These are phyloP conservation scores for Stephania cephalantha DNA, from an alignment of 164 flowering plant genomes.

Conservation along the genomic window DNA sequence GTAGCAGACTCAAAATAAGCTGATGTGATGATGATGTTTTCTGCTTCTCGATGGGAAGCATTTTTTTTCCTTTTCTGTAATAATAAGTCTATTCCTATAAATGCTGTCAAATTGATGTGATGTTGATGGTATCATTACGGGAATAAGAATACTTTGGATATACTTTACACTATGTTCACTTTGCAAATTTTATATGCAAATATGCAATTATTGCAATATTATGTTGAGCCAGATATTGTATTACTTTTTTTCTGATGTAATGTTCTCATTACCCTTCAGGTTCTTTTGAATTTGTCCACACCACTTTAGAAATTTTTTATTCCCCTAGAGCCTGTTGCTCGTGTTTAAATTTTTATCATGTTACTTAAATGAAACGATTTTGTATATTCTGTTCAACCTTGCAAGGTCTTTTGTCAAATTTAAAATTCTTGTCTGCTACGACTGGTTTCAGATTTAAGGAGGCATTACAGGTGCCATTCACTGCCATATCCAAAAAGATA, in stretches of 20 bases:
- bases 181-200: neutral
- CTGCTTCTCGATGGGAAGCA: too few species aligned
- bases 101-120: neutral
- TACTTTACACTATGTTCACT: neutral
- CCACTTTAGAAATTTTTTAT: neutral
- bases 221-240: neutral
- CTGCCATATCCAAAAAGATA: conserved; percentile 63
- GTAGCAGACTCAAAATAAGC: neutral
- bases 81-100: neutral
- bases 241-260: neutral
- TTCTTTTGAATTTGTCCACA: neutral
- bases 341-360: neutral
- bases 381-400: neutral
- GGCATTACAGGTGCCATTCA: conserved; percentile 75
- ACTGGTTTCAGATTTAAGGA: conserved; percentile 68
- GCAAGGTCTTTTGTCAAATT: neutral
- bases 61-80: too few species aligned
- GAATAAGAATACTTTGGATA: neutral
- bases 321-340: neutral
- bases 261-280: neutral
- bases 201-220: neutral
- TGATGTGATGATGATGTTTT: neutral
- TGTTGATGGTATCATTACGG: neutral
- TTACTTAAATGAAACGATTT: neutral
- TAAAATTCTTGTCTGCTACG: conserved; percentile 7